Evolutionary conservation across 176 grass and related monocot genomes (phyloP).

Genomic region (Urochloa ruziziensis): DNA sequence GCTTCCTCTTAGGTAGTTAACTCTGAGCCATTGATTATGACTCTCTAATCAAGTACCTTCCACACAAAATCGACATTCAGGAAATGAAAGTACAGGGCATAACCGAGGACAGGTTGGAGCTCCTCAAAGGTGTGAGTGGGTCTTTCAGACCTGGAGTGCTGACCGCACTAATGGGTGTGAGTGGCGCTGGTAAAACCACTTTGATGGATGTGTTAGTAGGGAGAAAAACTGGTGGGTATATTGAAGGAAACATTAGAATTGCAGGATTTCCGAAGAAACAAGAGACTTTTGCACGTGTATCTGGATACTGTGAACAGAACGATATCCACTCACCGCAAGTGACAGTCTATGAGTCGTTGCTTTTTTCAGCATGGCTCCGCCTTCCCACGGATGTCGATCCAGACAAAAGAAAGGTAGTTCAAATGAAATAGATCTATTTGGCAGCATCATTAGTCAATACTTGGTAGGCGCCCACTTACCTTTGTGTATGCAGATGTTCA

Average conservation of each 20-base stretch:
- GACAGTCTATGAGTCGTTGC: neutral
- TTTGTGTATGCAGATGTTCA: too few relatives aligned
- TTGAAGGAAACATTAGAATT: slow-evolving; percentile 7
- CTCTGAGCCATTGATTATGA: neutral
- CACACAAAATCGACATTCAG: neutral
- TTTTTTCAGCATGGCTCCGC: neutral
- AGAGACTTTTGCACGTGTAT: slow-evolving; percentile 9
- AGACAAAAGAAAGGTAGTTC: neutral
- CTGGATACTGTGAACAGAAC: slow-evolving; percentile 13
- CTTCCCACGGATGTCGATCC: neutral
- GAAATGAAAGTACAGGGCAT: neutral
- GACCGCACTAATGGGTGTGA: neutral
- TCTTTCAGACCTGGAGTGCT: neutral
- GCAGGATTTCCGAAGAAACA: neutral
- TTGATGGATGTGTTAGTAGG: slow-evolving; percentile 5
- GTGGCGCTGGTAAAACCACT: slow-evolving; percentile 3
- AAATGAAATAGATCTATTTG: neutral
- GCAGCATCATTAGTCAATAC: neutral
- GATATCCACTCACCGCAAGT: slow-evolving; percentile 3
- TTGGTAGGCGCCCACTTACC: too few relatives aligned
- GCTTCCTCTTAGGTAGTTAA: neutral
- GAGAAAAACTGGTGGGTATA: neutral
- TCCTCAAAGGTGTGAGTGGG: slow-evolving; percentile 5
- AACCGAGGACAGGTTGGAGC: neutral
- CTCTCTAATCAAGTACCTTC: neutral